phyloP scores from a whole-genome alignment of 1,139 yeast species.

The Kodamaea sp. region DNA sequence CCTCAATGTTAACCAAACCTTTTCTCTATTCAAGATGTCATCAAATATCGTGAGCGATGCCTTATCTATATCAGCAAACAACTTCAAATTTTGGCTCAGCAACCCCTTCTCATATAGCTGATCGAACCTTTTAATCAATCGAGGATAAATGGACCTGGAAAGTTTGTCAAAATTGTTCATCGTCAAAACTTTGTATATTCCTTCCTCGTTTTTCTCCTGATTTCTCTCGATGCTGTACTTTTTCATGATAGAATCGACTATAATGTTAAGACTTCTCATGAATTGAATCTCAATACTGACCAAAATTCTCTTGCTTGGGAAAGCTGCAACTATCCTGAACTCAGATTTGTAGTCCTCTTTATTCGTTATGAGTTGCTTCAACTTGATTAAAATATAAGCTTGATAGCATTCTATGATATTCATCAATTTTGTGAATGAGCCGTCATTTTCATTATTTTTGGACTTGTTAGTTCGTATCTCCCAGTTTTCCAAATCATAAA shows the following conservation, averaged over 20 bases:
- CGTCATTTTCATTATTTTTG: slow-evolving; percentile 8
- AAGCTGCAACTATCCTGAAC: slow-evolving; percentile 21
- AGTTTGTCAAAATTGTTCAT: slow-evolving; percentile 49
- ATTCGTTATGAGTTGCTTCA: slow-evolving; percentile 36
- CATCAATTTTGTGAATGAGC: slow-evolving; percentile 37
- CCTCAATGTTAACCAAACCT: slow-evolving; percentile 33
- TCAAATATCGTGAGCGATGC: slow-evolving; percentile 45
- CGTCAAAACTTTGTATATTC: slow-evolving; percentile 42
- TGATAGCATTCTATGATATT: slow-evolving; percentile 47
- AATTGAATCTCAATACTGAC: slow-evolving; percentile 51
- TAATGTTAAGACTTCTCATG: slow-evolving; percentile 49
- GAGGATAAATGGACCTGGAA: slow-evolving; percentile 35
- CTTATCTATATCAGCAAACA: slow-evolving; percentile 47
- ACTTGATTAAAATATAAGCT: slow-evolving; percentile 31
- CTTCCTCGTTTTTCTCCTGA: slow-evolving; percentile 23
- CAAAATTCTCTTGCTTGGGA: slow-evolving; percentile 46
- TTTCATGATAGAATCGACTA: slow-evolving; percentile 51
- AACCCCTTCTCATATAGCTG: slow-evolving; percentile 37
- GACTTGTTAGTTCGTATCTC: slow-evolving; percentile 22
- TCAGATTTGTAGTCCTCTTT: slow-evolving; percentile 29
- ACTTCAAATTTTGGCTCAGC: slow-evolving; percentile 40
- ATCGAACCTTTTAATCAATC: slow-evolving; percentile 37
- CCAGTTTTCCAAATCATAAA: slow-evolving; percentile 48
- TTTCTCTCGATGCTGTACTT: slow-evolving; percentile 39
- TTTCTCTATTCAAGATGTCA: slow-evolving; percentile 43